A percentile compares a stretch with the other conserved stretches of the same genome.
These are phyloP conservation scores for Lipomyces yamadae DNA, from an alignment of 805 yeast genomes.

Conservation along the genomic window DNA sequence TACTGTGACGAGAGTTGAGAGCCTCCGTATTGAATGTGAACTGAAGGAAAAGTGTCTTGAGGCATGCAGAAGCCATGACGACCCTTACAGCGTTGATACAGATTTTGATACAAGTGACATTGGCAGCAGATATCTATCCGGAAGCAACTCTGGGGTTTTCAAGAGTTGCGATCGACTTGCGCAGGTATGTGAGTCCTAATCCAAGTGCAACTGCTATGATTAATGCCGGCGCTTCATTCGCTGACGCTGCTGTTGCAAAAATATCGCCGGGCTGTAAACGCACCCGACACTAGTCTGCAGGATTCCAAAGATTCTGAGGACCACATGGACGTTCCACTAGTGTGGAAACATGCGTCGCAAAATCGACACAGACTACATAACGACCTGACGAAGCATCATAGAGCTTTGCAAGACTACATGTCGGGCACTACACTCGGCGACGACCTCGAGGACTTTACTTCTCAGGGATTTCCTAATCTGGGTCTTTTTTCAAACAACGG, in stretches of 20 bases:
- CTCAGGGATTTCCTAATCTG: not conserved
- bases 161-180: not conserved
- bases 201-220: not conserved
- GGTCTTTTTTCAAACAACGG: not conserved
- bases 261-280: constrained; percentile 3
- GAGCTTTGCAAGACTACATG: constrained; percentile 1
- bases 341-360: not conserved
- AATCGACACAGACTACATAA: not conserved
- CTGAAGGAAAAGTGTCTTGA: not conserved
- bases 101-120: constrained; percentile 4
- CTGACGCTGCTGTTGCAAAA: not conserved
- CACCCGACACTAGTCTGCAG: not conserved
- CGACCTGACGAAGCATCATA: not conserved
- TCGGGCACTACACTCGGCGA: not conserved
- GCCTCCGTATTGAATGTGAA: not conserved
- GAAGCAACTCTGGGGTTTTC: not conserved
- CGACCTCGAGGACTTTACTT: not conserved
- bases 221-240: not conserved
- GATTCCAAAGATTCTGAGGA: not conserved
- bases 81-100: not conserved
- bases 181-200: not conserved
- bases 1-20: constrained; percentile 6
- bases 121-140: constrained; percentile 5
- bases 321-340: not conserved
- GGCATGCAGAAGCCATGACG: constrained; percentile 5